phyloP scores from a whole-genome alignment of 2,329 filamentous ascomycete species.

The Epichloe scottii region DNA sequence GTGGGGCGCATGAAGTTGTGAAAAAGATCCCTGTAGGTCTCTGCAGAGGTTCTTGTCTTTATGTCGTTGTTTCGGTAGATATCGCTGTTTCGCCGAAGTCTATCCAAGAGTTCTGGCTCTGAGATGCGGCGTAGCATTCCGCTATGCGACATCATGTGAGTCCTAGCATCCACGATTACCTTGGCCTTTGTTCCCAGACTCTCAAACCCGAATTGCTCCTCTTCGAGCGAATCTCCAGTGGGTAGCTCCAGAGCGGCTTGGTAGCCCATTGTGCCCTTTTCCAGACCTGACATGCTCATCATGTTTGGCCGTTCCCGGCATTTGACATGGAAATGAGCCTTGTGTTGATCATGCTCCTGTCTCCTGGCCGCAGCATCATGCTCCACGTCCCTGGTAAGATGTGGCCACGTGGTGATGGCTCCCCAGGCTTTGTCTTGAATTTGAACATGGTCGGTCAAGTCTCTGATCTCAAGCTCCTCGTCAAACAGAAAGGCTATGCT shows the following conservation, averaged over 20 bases:
- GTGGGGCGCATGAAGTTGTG: constrained; percentile 45
- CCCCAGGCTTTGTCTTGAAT: constrained; percentile 53
- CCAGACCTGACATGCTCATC: constrained; percentile 59
- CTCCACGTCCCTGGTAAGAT: constrained; percentile 40
- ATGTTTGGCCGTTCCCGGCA: constrained; percentile 55
- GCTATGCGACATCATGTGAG: constrained; percentile 39
- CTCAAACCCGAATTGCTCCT: constrained; percentile 48
- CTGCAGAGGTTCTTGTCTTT: constrained; percentile 37
- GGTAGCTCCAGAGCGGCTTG: constrained; percentile 54
- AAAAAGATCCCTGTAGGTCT: constrained; percentile 52
- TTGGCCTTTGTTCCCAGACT: constrained; percentile 40
- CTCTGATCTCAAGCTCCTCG: constrained; percentile 44
- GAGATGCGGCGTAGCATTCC: constrained; percentile 44
- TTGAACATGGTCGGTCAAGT: constrained; percentile 51
- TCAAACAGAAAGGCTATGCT: constrained; percentile 58
- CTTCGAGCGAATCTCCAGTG: constrained; percentile 50
- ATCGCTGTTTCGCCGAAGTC: constrained; percentile 43
- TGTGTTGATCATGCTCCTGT: constrained; percentile 30
- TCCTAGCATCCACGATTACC: constrained; percentile 44
- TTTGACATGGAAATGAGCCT: constrained; percentile 45
- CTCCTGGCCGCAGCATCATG: constrained; percentile 31
- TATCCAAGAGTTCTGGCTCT: constrained; percentile 44
- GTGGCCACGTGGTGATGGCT: constrained; percentile 49
- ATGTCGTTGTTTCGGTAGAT: constrained; percentile 41
- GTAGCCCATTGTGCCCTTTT: constrained; percentile 59